phyloP scores from a whole-genome alignment of 768 basidiomycete genomes.

The Panaeolus cyanescens region DNA sequence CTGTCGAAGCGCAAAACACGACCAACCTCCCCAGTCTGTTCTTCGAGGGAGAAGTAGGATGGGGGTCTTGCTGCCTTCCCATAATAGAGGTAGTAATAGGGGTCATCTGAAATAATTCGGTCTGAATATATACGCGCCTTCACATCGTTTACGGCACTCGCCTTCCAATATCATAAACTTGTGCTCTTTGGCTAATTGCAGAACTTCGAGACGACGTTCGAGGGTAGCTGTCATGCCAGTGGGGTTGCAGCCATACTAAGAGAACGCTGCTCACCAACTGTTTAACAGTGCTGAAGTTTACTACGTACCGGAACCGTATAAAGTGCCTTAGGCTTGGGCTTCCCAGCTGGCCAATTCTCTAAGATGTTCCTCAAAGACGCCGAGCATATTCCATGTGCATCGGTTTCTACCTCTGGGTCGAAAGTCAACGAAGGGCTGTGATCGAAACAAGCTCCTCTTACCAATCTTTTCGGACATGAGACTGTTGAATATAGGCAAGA shows the following conservation, averaged over 20 bases:
- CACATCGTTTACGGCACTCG: conserved; percentile 18
- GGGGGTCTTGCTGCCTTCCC: conserved; percentile 63
- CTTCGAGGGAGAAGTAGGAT: conserved; percentile 83
- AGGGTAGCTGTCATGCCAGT: conserved; percentile 77
- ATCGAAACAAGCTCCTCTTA: conserved; percentile 25
- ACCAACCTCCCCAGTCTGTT: conserved; percentile 62
- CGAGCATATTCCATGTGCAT: conserved; percentile 71
- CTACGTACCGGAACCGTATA: conserved; percentile 77
- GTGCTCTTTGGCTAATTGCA: conserved; percentile 69
- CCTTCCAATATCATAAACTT: conserved; percentile 87
- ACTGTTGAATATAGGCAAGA: conserved; percentile 60
- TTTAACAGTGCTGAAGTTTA: background rate
- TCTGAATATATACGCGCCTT: background rate
- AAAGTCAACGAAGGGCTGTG: background rate
- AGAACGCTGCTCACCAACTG: background rate
- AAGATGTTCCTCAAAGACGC: conserved; percentile 62
- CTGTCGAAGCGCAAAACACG: conserved; percentile 88
- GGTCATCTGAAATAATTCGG: conserved; percentile 2
- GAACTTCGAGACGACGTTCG: conserved; percentile 69
- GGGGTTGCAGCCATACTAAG: conserved; percentile 87
- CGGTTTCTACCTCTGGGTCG: conserved; percentile 70
- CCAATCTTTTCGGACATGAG: conserved; percentile 62
- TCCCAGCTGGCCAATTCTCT: conserved; percentile 70
- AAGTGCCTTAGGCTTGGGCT: conserved; percentile 72
- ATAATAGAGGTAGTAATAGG: conserved; percentile 66